Evolutionary conservation across 495 filamentous ascomycete species (phyloP), one percentile per base, ranked within the genome.

Genomic region (Penicillium verhagenii): DNA sequence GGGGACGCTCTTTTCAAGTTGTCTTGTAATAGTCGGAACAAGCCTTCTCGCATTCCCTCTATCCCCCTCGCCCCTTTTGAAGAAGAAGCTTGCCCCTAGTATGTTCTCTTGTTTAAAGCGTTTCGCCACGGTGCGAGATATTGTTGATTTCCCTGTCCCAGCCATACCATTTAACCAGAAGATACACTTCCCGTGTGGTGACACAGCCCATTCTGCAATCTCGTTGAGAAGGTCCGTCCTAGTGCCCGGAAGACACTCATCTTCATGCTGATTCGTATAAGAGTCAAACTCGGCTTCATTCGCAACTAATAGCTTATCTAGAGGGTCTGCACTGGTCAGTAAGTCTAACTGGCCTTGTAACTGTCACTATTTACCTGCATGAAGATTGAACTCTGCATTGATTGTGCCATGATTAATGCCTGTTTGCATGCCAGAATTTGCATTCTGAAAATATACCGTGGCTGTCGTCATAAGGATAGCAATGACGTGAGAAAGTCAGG

Each of bases 281-380:
- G 64, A 55, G 19, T 62, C 45, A 14, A 64, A 67, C 1, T 43
- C 14, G 16, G 64, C 64, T 18, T 28, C 54, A 9, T 35, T 8
- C 21, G 33, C 47, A 19, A 57, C 25, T 13, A 31, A 44, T 16
- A 55, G 35, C 16, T 48, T 23, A 5, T 38, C 44, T 5, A 9
- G 2, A 23, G 24, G 26, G 26, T 48, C 42, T 47, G n/a, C 35
- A 10, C 16, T 0, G 35, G 35, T 39, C 13, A 39, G 35, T 39
- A 18, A 14, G 13, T n/a, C 26, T 16, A 10, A 39, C 7, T 18
- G 6, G 16, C 3, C 16, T 2, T n/a, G 13, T 6, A 13, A 16
- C 14, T 1, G 1, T 6, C 18, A 14, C 14, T n/a, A 6, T 16
- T 18, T 16, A 39, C 35, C 35, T 39, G 35, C 35, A 16, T 39